phyloP scores from a whole-genome alignment of 108 stramenopile genomes.

The Skeletonema tropicum region DNA sequence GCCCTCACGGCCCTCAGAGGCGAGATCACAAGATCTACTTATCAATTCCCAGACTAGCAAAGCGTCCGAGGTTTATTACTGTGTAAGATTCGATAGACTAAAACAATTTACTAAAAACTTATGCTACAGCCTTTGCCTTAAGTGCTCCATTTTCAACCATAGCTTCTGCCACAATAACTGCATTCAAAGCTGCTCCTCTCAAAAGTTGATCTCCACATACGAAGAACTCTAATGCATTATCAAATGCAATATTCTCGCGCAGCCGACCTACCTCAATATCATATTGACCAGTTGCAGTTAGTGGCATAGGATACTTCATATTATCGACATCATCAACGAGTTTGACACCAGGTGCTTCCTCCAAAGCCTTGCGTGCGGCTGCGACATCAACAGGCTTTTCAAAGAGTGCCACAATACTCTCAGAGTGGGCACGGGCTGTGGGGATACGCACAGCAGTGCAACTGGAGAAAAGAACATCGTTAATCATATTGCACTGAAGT shows the following conservation, averaged over 20 bases:
- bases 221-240: slow-evolving; percentile 96
- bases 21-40: too few relatives aligned
- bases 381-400: slow-evolving; percentile 83
- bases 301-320: slow-evolving; percentile 93
- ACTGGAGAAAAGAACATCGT: slow-evolving; percentile 12
- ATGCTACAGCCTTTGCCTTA: slow-evolving; percentile 31
- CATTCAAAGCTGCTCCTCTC: slow-evolving; percentile 97
- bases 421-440: slow-evolving; percentile 96
- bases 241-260: slow-evolving; percentile 84
- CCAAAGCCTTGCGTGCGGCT: slow-evolving; percentile 76
- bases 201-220: slow-evolving; percentile 97
- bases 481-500: neutral
- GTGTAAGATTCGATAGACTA: neutral
- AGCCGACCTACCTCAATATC: slow-evolving; percentile 96
- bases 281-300: slow-evolving; percentile 93
- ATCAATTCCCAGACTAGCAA: too few relatives aligned
- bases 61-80: too few relatives aligned
- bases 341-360: slow-evolving; percentile 82
- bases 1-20: too few relatives aligned
- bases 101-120: neutral
- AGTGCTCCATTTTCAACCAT: slow-evolving; percentile 84
- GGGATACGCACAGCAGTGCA: slow-evolving; percentile 98
- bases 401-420: slow-evolving; percentile 93
- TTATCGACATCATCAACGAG: slow-evolving; percentile 78
- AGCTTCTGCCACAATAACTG: slow-evolving; percentile 94